These are phyloP conservation scores for Colletotrichum neosansevieriae DNA, from an alignment of 2,329 filamentous ascomycete genomes.

Conservation along the genomic window DNA sequence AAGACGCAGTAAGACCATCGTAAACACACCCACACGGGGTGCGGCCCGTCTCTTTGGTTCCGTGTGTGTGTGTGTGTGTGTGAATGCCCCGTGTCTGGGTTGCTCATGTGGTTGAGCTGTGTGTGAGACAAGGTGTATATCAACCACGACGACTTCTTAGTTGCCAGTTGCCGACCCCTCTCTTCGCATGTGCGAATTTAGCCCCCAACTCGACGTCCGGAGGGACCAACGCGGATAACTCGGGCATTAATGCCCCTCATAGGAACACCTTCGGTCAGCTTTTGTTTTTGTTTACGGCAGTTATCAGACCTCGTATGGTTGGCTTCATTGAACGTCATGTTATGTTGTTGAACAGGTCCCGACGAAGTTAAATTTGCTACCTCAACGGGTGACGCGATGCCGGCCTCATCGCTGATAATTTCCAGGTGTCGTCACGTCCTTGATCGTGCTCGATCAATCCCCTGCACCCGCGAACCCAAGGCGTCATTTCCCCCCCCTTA, in stretches of 20 bases:
- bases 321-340: neutral
- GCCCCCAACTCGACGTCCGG: conserved; percentile 6
- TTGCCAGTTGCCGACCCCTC: conserved; percentile 1
- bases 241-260: neutral
- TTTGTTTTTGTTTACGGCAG: neutral
- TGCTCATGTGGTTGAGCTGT: conserved; percentile 25
- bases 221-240: neutral
- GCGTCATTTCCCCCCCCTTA: conserved; percentile 18
- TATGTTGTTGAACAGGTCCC: neutral
- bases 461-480: conserved; percentile 38
- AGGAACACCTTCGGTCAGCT: conserved; percentile 1
- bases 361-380: conserved; percentile 33
- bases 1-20: conserved; percentile 6
- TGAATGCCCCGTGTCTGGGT: neutral
- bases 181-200: conserved; percentile 29
- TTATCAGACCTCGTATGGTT: neutral
- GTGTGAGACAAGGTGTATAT: conserved; percentile 26
- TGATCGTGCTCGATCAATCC: conserved; percentile 41
- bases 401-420: conserved; percentile 36
- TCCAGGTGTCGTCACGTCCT: conserved; percentile 41
- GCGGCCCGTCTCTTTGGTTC: conserved; percentile 34
- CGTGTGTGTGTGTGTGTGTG: neutral
- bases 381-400: conserved; percentile 39
- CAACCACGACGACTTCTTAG: conserved; percentile 25
- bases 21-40: conserved; percentile 26